Base-by-base conservation (phyloP, 2,329 filamentous ascomycete genomes). In the Seiridium cupressi region DNA sequence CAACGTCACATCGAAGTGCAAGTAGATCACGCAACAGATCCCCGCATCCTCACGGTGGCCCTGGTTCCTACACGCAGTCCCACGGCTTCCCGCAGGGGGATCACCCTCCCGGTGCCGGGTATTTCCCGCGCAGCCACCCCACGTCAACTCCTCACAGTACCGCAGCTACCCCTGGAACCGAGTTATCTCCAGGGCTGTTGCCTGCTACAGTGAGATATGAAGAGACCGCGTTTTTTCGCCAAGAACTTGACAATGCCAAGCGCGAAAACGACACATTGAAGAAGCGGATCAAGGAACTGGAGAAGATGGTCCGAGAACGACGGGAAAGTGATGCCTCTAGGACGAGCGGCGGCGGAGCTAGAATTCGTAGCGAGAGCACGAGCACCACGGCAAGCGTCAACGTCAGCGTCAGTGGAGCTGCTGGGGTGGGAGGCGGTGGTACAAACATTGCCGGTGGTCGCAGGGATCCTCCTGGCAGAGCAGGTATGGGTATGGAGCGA, bases 251-350 rank as follows among this genome's bases (percentile, higher is more conserved):
- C 32, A 74, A 67, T 4, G 83, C 84, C 44, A 89, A 87, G 74
- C 78, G 80, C 51, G 87, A 90, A 73, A 89, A 90, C 61, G 87
- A 89, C 57, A 70, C 73, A 0, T 73, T 90, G 51, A 87, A 86
- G 76, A 77, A 81, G 58, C 80, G 84, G 11, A 83, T 90, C 60
- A 79, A 85, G 51, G 87, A 89, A 48, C 73, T 90, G 9, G 87
- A 90, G 74, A 77, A 79, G 44, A 73, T 79, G 63, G 74, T 88
- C 6, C 76, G 80, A 5, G 80, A 83, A 53, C 73, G 79, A 9
- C 74, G 79, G 40, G 73, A 77, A 44, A 81, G 81, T 64, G 81
- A 84, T 44, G 40, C 63, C 2, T 58, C 51, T 3, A 31, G 18
- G 26, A 13, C 40, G 2, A 51, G 55, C 11, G 47, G 51, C 26